Conservation (phyloP, 2,329 filamentous ascomycete genomes). For the Chaetothyriales sp. region DNA sequence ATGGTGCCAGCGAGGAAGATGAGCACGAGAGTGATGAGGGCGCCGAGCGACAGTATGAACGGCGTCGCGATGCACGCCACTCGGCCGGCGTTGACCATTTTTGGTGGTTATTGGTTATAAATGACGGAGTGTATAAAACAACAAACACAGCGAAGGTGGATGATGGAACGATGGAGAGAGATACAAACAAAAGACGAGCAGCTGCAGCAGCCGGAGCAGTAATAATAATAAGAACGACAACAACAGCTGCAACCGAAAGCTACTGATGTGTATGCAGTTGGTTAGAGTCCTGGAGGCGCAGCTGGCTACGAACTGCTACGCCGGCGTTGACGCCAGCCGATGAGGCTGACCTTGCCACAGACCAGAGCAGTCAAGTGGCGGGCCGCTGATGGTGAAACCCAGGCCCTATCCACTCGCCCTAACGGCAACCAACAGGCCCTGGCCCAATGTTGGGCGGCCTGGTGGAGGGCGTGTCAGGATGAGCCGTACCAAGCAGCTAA, state of each 20-base stretch:
- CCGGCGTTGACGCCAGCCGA: neutral
- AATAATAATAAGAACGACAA: too few relatives aligned
- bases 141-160: neutral
- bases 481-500: too few relatives aligned
- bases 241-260: too few relatives aligned
- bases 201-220: too few relatives aligned
- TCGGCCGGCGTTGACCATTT: slow-evolving; percentile 61
- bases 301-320: neutral
- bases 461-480: too few relatives aligned
- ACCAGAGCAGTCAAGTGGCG: neutral
- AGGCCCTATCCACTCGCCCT: too few relatives aligned
- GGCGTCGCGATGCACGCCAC: slow-evolving; percentile 79
- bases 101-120: neutral
- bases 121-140: slow-evolving; percentile 1
- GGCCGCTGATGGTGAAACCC: too few relatives aligned
- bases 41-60: slow-evolving; percentile 64
- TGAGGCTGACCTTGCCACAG: neutral
- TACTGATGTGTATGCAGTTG: too few relatives aligned
- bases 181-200: neutral
- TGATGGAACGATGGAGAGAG: neutral
- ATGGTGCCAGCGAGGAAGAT: slow-evolving; percentile 46
- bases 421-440: too few relatives aligned
- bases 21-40: slow-evolving; percentile 53
- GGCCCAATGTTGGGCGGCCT: too few relatives aligned
- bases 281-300: neutral